A percentile compares a stretch with the other conserved stretches of the same genome.
Evolutionary conservation across 345 rosid species (phyloP).

Genomic region (Erucastrum elatum): DNA sequence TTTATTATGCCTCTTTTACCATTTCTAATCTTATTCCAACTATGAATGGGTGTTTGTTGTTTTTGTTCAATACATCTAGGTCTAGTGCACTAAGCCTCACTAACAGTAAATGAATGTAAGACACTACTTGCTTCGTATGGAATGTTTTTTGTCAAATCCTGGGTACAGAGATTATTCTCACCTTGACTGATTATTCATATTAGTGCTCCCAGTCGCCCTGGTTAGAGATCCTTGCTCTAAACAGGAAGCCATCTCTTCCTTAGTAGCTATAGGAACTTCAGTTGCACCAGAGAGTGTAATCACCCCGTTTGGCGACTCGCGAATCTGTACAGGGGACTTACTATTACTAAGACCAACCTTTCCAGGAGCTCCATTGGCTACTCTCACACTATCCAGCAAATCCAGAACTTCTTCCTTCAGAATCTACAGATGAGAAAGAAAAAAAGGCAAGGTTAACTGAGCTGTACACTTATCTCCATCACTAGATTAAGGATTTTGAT

Average conservation of each 20-base stretch:
- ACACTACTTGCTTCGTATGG: neutral
- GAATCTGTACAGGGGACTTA: conserved; percentile 71
- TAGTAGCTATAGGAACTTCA: conserved; percentile 58
- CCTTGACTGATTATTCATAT: conserved; percentile 88
- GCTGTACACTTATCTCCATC: neutral
- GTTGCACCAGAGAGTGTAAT: conserved; percentile 76
- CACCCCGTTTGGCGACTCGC: conserved; percentile 79
- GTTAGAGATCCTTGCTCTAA: conserved; percentile 77
- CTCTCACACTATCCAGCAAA: conserved; percentile 64
- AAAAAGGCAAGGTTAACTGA: neutral
- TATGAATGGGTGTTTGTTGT: neutral
- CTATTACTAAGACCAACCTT: conserved; percentile 63
- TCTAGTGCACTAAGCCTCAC: conserved; percentile 9
- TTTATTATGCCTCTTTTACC: neutral
- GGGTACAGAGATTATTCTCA: conserved; percentile 34
- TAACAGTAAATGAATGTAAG: neutral
- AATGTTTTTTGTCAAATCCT: neutral
- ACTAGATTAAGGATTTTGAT: too few relatives aligned
- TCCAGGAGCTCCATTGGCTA: conserved; percentile 55
- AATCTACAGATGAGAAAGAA: conserved; percentile 48
- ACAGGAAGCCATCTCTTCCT: conserved; percentile 79
- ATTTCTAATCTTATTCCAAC: conserved; percentile 11
- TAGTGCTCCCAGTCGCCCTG: conserved; percentile 85
- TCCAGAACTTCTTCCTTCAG: conserved; percentile 84
- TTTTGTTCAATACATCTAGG: neutral